These are phyloP conservation scores for Brassica juncea DNA, from an alignment of 345 rosid genomes.

Conservation along the genomic window DNA sequence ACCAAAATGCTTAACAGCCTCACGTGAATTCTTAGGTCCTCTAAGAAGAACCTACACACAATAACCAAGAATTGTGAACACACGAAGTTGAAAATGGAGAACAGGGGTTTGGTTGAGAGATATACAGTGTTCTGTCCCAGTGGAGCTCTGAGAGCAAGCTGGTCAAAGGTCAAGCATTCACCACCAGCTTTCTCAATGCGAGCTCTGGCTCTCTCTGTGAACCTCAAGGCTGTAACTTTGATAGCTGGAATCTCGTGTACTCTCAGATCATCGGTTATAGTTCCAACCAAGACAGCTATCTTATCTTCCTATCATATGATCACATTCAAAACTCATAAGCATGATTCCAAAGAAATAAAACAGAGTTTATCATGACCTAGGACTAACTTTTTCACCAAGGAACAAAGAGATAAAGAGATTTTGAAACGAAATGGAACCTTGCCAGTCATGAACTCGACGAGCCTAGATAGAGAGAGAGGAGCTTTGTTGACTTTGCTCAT, in stretches of 20 bases:
- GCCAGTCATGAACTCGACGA: slow-evolving; percentile 57
- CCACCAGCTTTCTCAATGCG: slow-evolving; percentile 98
- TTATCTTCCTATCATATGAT: slow-evolving; percentile 55
- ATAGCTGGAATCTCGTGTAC: slow-evolving; percentile 82
- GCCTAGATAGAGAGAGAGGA: slow-evolving; percentile 83
- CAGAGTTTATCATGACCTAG: neutral
- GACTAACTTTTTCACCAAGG: neutral
- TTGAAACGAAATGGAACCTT: slow-evolving; percentile 54
- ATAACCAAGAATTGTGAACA: neutral
- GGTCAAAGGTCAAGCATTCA: slow-evolving; percentile 94
- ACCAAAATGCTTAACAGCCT: slow-evolving; percentile 97
- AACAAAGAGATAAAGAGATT: neutral
- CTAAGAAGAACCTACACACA: slow-evolving; percentile 74
- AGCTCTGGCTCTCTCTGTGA: slow-evolving; percentile 88
- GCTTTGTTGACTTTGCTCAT: slow-evolving; percentile 96
- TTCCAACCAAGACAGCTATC: slow-evolving; percentile 87
- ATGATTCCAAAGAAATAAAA: neutral
- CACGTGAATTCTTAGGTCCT: slow-evolving; percentile 94
- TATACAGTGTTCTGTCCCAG: slow-evolving; percentile 95
- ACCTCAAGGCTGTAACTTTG: slow-evolving; percentile 83
- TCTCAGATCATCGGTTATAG: slow-evolving; percentile 87
- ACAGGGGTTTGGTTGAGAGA: neutral
- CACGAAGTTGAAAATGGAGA: neutral
- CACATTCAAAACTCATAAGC: neutral
- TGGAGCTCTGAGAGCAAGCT: slow-evolving; percentile 92